These are phyloP conservation scores for Arthroderma sp. DNA, from an alignment of 2,329 filamentous ascomycete species.

Conservation along the genomic window DNA sequence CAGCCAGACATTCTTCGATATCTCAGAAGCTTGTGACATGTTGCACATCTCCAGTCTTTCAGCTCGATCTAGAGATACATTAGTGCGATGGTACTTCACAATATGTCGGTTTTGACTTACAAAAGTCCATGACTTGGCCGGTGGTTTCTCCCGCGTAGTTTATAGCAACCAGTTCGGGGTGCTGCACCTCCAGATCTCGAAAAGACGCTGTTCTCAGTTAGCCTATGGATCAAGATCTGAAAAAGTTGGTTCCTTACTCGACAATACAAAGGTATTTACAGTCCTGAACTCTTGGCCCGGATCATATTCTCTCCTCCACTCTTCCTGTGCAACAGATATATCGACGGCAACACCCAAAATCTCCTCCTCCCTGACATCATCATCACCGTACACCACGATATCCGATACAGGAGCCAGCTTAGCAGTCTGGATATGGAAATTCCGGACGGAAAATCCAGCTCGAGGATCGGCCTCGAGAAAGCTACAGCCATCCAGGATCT, in stretches of 20 bases:
- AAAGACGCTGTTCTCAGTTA: constrained; percentile 43
- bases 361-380: constrained; percentile 47
- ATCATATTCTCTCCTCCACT: constrained; percentile 57
- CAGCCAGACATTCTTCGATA: constrained; percentile 78
- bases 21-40: constrained; percentile 84
- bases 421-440: constrained; percentile 90
- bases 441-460: constrained; percentile 87
- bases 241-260: constrained; percentile 33
- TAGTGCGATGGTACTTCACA: constrained; percentile 7
- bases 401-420: constrained; percentile 83
- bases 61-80: constrained; percentile 46
- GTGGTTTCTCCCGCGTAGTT: constrained; percentile 60
- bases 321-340: constrained; percentile 62
- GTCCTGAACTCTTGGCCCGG: constrained; percentile 41
- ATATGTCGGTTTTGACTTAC: constrained; percentile 25
- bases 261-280: constrained; percentile 77
- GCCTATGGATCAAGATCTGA: constrained; percentile 2
- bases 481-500: constrained; percentile 54
- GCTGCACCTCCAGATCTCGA: constrained; percentile 54
- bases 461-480: constrained; percentile 76
- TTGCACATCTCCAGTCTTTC: constrained; percentile 84
- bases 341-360: constrained; percentile 50
- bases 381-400: constrained; percentile 80
- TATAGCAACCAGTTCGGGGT: constrained; percentile 60
- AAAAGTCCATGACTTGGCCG: constrained; percentile 73